phyloP scores from a whole-genome alignment of 768 basidiomycete species.

The Macrolepiota albuminosa region DNA sequence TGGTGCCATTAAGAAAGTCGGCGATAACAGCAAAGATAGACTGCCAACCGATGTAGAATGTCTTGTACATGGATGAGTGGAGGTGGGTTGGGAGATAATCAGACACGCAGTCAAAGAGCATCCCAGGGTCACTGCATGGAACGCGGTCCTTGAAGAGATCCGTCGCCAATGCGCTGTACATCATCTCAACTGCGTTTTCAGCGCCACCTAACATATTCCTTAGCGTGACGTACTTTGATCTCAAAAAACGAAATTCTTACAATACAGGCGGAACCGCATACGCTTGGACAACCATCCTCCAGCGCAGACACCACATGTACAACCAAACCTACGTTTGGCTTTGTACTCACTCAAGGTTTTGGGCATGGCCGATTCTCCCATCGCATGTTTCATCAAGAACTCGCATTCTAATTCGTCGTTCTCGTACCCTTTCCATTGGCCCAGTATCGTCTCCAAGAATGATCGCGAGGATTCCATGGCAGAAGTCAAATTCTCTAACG shows the following conservation, averaged over 20 bases:
- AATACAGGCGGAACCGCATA: constrained; percentile 13
- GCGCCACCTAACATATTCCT: neutral
- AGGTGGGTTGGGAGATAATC: constrained; percentile 8
- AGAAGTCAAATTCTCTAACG: constrained; percentile 1
- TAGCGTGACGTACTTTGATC: neutral
- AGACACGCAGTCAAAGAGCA: neutral
- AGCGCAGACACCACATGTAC: constrained; percentile 18
- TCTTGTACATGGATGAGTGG: constrained; percentile 11
- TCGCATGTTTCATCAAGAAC: constrained; percentile 1
- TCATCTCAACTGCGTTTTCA: neutral
- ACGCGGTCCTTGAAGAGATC: neutral
- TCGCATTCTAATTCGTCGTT: constrained; percentile 3
- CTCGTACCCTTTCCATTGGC: constrained; percentile 5
- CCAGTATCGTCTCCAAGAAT: neutral
- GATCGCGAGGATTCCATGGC: constrained; percentile 3
- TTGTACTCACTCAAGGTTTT: constrained; percentile 13
- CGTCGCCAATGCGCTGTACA: neutral
- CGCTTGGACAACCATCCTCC: constrained; percentile 19
- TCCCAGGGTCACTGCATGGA: neutral
- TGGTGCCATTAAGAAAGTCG: constrained; percentile 10
- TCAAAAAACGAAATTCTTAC: neutral
- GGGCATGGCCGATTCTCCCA: neutral
- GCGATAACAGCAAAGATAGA: constrained; percentile 18
- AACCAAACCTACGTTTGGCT: constrained; percentile 16
- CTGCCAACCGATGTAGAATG: constrained; percentile 25